Conservation (phyloP, 441 rosid species). For the Omphalea diandra region DNA sequence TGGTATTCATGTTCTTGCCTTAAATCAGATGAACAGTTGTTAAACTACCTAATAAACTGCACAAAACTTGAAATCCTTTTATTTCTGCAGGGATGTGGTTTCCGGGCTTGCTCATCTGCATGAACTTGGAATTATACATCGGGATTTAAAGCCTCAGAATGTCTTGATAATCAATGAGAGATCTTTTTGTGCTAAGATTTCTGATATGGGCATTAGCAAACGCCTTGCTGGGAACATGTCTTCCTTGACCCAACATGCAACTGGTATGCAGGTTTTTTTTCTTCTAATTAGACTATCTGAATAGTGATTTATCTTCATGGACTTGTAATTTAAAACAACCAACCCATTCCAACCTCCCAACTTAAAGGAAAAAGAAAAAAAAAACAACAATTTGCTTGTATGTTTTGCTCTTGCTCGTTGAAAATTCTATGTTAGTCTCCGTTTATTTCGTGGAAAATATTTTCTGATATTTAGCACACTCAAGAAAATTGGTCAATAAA, state of each 20-base stretch:
- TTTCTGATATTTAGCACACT: too few relatives aligned
- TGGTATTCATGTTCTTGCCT: background rate
- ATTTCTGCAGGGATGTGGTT: slow-evolving; percentile 69
- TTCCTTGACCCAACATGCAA: slow-evolving; percentile 70
- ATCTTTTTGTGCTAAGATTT: slow-evolving; percentile 74
- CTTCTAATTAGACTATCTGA: background rate
- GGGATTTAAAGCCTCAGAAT: slow-evolving; percentile 95
- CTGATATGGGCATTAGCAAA: slow-evolving; percentile 98
- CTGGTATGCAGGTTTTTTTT: slow-evolving; percentile 47
- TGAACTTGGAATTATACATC: slow-evolving; percentile 85
- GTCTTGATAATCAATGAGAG: slow-evolving; percentile 71
- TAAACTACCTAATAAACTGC: background rate
- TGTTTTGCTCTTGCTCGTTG: background rate
- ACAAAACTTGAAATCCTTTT: slow-evolving; percentile 7
- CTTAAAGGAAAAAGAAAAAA: too few relatives aligned
- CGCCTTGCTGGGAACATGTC: slow-evolving; percentile 71
- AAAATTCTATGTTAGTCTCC: slow-evolving; percentile 11
- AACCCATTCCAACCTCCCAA: background rate
- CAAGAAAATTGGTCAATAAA: too few relatives aligned
- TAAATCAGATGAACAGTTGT: background rate
- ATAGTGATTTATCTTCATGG: background rate
- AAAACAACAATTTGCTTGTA: too few relatives aligned
- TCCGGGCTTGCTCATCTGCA: slow-evolving; percentile 84
- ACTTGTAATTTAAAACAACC: background rate
- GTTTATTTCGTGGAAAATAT: too few relatives aligned